Evolutionary conservation across 176 grass and related monocot species (phyloP).

Genomic region (Melocanna baccifera): DNA sequence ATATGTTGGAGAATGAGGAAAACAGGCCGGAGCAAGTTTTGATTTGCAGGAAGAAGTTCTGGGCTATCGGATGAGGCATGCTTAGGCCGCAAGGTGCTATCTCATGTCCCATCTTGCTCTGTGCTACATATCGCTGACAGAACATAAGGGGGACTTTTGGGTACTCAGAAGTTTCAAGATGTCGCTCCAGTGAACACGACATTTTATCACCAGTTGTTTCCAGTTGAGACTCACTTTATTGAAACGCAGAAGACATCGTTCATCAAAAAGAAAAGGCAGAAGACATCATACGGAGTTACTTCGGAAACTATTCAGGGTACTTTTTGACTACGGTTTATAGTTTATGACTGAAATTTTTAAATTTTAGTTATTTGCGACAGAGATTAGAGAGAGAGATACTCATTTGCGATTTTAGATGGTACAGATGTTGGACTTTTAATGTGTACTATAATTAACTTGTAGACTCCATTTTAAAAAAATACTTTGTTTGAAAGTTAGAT

Average conservation of each 20-base stretch:
- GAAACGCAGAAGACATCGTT: not conserved
- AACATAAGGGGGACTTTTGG: not conserved
- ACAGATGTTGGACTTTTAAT: too few species aligned
- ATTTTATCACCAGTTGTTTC: not conserved
- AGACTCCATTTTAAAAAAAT: too few species aligned
- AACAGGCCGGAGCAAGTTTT: conserved; percentile 51
- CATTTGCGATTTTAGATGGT: too few species aligned
- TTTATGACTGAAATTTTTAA: too few species aligned
- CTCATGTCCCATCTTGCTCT: not conserved
- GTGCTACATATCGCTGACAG: not conserved
- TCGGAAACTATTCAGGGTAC: not conserved
- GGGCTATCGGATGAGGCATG: conserved; percentile 70
- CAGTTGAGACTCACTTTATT: not conserved
- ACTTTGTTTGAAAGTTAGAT: too few species aligned
- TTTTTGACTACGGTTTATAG: too few species aligned
- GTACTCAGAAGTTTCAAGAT: not conserved
- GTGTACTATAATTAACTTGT: too few species aligned
- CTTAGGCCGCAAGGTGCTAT: not conserved
- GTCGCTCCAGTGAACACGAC: not conserved
- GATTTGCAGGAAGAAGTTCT: conserved; percentile 90
- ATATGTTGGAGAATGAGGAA: conserved; percentile 61
- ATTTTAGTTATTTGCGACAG: too few species aligned
- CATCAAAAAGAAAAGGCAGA: not conserved
- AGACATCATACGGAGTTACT: not conserved
- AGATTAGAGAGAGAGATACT: too few species aligned